phyloP scores from a whole-genome alignment of 1,139 yeast species.

The Pichia sp. region DNA sequence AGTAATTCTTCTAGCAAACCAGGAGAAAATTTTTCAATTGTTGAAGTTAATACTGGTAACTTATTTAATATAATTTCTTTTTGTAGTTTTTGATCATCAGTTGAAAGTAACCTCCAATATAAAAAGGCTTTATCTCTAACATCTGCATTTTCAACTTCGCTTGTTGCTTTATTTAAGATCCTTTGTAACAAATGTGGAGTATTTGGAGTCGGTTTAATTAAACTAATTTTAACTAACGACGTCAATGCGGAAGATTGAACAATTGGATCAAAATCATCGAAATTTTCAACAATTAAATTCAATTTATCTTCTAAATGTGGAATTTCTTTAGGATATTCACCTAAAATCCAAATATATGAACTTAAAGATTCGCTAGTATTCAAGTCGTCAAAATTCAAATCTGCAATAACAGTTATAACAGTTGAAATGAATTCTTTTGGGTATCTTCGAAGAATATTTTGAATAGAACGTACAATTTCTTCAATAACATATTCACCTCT shows the following conservation, averaged over 20 bases:
- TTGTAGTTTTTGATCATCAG: slow-evolving; percentile 41
- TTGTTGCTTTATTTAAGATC: slow-evolving; percentile 71
- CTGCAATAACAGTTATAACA: slow-evolving; percentile 58
- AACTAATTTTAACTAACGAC: slow-evolving; percentile 69
- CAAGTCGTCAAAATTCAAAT: slow-evolving; percentile 51
- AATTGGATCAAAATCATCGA: slow-evolving; percentile 63
- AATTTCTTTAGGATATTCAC: slow-evolving; percentile 78
- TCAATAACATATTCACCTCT: slow-evolving; percentile 74
- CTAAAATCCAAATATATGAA: slow-evolving; percentile 84
- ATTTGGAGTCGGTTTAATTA: slow-evolving; percentile 40
- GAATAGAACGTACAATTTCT: slow-evolving; percentile 71
- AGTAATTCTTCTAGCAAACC: slow-evolving; percentile 61
- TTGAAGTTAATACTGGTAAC: slow-evolving; percentile 65
- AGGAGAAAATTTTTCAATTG: slow-evolving; percentile 67
- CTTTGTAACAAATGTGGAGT: slow-evolving; percentile 54
- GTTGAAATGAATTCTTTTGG: slow-evolving; percentile 60
- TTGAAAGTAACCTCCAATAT: slow-evolving; percentile 77
- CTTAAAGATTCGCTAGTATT: slow-evolving; percentile 59
- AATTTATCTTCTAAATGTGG: slow-evolving; percentile 43
- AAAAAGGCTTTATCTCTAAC: slow-evolving; percentile 91
- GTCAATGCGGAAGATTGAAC: slow-evolving; percentile 76
- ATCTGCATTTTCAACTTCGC: slow-evolving; percentile 81
- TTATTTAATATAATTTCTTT: slow-evolving; percentile 51
- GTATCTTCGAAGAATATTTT: slow-evolving; percentile 74
- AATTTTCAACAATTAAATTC: slow-evolving; percentile 49